A percentile compares a stretch with the other conserved stretches of the same genome.
phyloP scores from a whole-genome alignment of 2,329 filamentous ascomycete genomes.

The Colletotrichum sp. region DNA sequence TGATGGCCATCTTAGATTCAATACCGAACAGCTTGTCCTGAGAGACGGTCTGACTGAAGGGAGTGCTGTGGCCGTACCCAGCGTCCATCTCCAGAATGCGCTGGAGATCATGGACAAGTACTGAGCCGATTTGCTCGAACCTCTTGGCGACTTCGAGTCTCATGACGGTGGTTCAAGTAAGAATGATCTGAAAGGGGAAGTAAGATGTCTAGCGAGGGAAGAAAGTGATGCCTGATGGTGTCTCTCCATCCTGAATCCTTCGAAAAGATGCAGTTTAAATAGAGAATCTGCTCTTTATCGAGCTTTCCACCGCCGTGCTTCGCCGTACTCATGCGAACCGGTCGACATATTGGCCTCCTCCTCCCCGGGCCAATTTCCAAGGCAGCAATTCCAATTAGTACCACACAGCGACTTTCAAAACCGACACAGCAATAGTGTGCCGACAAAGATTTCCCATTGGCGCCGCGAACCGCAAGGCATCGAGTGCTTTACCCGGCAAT shows the following conservation, averaged over 20 bases:
- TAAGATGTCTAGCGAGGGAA: background rate
- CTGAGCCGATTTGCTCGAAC: conserved; percentile 2
- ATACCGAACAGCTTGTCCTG: background rate
- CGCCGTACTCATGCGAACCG: background rate
- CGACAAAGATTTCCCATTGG: background rate
- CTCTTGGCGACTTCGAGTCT: background rate
- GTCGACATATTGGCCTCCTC: background rate
- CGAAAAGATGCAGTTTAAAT: background rate
- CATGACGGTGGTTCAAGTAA: background rate
- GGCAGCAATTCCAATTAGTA: background rate
- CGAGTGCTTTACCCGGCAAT: background rate
- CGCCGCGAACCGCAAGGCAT: background rate
- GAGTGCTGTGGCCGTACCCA: background rate
- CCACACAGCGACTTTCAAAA: background rate
- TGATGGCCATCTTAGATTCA: conserved; percentile 1
- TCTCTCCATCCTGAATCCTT: background rate
- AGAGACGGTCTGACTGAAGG: background rate
- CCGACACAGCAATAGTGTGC: background rate
- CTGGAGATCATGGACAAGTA: background rate
- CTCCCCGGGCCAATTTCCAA: background rate
- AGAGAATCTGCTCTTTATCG: background rate
- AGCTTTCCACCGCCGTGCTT: background rate
- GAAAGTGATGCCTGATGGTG: background rate
- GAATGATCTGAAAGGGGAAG: background rate
- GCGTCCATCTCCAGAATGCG: conserved; percentile 2